phyloP scores from a whole-genome alignment of 176 grass and related monocot genomes.

The Aegilops sharonensis region DNA sequence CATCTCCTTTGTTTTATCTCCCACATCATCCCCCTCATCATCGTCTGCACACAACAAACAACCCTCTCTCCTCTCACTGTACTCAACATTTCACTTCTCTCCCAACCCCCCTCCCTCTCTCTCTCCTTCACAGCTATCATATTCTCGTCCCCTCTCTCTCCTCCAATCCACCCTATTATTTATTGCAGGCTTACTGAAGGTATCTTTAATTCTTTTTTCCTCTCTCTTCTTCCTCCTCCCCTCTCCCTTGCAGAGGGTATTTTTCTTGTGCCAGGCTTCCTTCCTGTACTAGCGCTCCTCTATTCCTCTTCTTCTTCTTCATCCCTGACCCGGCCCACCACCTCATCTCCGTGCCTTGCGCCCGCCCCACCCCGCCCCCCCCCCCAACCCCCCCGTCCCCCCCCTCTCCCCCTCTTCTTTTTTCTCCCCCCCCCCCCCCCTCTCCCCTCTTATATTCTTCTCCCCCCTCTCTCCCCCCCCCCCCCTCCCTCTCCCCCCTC shows the following conservation, averaged over 20 bases:
- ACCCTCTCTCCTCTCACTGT: background rate
- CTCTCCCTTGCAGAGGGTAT: background rate
- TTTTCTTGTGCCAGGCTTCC: slow-evolving; percentile 52
- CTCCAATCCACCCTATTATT: slow-evolving; percentile 51
- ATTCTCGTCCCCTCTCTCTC: slow-evolving; percentile 32
- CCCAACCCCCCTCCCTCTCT: background rate
- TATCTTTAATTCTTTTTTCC: slow-evolving; percentile 60
- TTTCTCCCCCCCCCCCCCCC: too few relatives aligned
- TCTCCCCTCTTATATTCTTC: too few relatives aligned
- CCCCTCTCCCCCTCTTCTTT: too few relatives aligned
- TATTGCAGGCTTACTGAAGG: slow-evolving; percentile 55
- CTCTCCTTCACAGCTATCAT: slow-evolving; percentile 47
- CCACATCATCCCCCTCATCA: slow-evolving; percentile 69
- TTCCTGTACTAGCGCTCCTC: slow-evolving; percentile 34
- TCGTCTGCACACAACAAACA: slow-evolving; percentile 37
- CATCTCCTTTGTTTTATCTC: slow-evolving; percentile 99
- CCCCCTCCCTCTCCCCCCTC: too few relatives aligned
- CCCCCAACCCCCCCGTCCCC: too few relatives aligned
- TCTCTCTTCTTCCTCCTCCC: background rate
- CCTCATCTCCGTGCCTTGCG: slow-evolving; percentile 12
- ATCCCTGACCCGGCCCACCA: background rate
- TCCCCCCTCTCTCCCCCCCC: too few relatives aligned
- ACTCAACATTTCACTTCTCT: slow-evolving; percentile 43
- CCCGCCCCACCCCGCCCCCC: too few relatives aligned
- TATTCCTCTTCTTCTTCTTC: slow-evolving; percentile 10